phyloP scores from a whole-genome alignment of 768 basidiomycete species.

The Naganishia onofrii region DNA sequence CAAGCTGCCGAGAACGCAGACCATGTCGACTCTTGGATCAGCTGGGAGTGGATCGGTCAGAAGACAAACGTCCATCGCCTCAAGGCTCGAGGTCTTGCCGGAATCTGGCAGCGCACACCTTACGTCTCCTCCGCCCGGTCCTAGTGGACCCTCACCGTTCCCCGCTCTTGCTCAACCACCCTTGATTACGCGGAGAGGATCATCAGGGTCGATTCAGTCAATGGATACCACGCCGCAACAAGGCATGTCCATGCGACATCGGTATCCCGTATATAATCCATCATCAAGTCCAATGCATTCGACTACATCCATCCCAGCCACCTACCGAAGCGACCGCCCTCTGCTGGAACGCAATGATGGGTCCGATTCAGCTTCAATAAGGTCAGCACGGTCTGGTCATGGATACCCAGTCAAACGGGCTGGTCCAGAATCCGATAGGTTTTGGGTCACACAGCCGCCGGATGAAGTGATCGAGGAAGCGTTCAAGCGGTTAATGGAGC shows the following conservation, averaged over 20 bases:
- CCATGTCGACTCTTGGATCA: slow-evolving; percentile 1
- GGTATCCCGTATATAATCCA: slow-evolving; percentile 18
- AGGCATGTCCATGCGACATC: slow-evolving; percentile 15
- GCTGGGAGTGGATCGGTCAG: slow-evolving; percentile 20
- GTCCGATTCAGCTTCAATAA: slow-evolving; percentile 33
- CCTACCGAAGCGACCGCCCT: slow-evolving; percentile 5
- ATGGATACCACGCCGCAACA: slow-evolving; percentile 10
- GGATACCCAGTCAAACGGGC: background rate
- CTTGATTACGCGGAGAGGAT: slow-evolving; percentile 20
- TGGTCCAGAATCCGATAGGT: slow-evolving; percentile 18
- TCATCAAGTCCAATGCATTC: background rate
- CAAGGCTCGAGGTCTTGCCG: slow-evolving; percentile 27
- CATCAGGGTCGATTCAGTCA: slow-evolving; percentile 24
- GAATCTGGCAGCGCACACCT: slow-evolving; percentile 29
- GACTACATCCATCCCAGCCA: slow-evolving; percentile 12
- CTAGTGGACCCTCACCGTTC: slow-evolving; percentile 23
- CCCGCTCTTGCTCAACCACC: slow-evolving; percentile 34
- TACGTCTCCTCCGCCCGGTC: slow-evolving; percentile 22
- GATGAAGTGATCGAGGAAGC: slow-evolving; percentile 75
- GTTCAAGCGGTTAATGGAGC: slow-evolving; percentile 73
- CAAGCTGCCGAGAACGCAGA: slow-evolving; percentile 46
- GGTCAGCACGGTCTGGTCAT: slow-evolving; percentile 31
- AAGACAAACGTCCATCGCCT: slow-evolving; percentile 25
- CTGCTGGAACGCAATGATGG: slow-evolving; percentile 16
- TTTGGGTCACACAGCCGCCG: slow-evolving; percentile 40